phyloP scores from a whole-genome alignment of 2,329 filamentous ascomycete species.

The Colletotrichum sp. region DNA sequence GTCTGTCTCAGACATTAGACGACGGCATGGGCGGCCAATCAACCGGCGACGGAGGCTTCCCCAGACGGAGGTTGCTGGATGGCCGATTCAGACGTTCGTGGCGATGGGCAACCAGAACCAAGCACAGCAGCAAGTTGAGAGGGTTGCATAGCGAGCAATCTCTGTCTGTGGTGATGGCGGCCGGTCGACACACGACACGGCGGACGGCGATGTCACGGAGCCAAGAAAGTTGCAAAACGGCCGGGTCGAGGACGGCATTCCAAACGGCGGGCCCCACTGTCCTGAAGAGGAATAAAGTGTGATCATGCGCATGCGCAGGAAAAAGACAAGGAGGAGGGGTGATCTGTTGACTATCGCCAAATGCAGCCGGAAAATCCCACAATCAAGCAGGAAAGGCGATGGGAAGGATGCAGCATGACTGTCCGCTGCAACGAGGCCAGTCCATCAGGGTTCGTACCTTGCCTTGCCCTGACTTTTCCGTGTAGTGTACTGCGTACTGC shows the following conservation, averaged over 20 bases:
- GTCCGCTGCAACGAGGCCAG: background rate
- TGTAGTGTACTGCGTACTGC: background rate
- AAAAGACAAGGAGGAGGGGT: constrained; percentile 2
- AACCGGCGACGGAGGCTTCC: background rate
- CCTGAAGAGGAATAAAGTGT: background rate
- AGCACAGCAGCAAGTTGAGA: background rate
- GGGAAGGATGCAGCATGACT: background rate
- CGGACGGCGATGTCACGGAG: background rate
- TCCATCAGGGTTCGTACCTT: background rate
- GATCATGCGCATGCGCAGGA: constrained; percentile 16
- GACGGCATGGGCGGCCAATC: background rate
- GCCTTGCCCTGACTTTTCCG: background rate
- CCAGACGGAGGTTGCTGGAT: background rate
- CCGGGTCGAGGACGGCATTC: background rate
- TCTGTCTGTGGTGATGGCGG: background rate
- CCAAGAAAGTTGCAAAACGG: background rate
- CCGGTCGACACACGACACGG: background rate
- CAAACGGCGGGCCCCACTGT: constrained; percentile 1
- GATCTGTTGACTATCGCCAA: background rate
- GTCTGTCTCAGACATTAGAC: constrained; percentile 11
- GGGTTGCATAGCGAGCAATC: background rate
- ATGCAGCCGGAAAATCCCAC: background rate
- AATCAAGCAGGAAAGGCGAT: background rate
- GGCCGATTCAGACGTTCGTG: background rate
- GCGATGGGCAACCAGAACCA: background rate